A percentile compares a stretch with the other conserved stretches of the same genome.
phyloP scores from a whole-genome alignment of 257 asterid species.

The Scutellaria barbata region DNA sequence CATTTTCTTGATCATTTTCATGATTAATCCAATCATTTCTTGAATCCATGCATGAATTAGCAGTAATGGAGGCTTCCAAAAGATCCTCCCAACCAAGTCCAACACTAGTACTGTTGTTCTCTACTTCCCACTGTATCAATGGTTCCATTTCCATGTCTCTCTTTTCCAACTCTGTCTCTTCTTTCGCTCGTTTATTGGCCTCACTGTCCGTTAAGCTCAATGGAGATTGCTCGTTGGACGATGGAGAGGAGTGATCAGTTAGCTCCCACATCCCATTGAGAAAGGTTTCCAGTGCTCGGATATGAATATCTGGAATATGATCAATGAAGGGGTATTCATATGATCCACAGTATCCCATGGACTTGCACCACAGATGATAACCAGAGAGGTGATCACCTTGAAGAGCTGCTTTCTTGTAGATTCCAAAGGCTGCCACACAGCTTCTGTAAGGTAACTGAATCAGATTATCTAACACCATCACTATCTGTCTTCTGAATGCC shows the following conservation, averaged over 20 bases:
- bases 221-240: slow-evolving; percentile 39
- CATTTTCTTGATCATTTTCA: slow-evolving; percentile 28
- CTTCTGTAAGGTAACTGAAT: slow-evolving; percentile 53
- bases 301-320: slow-evolving; percentile 56
- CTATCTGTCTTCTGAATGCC: slow-evolving; percentile 45
- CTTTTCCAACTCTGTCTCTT: slow-evolving; percentile 9
- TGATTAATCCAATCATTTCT: slow-evolving; percentile 16
- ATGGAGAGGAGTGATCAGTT: slow-evolving; percentile 51
- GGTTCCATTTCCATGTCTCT: slow-evolving; percentile 43
- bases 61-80: slow-evolving; percentile 59
- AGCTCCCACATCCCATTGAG: slow-evolving; percentile 69
- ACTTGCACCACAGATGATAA: slow-evolving; percentile 58
- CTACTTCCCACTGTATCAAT: slow-evolving; percentile 55
- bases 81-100: slow-evolving; percentile 59
- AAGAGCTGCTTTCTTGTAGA: slow-evolving; percentile 62
- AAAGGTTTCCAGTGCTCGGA: slow-evolving; percentile 59
- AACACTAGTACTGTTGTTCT: slow-evolving; percentile 14
- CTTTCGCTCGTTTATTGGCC: background rate
- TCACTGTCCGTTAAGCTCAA: slow-evolving; percentile 33
- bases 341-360: slow-evolving; percentile 54
- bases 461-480: slow-evolving; percentile 54
- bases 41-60: slow-evolving; percentile 32
- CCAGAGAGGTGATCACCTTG: slow-evolving; percentile 54
- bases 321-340: slow-evolving; percentile 63
- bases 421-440: slow-evolving; percentile 51